A percentile compares a stretch with the other conserved stretches of the same genome.
Evolutionary conservation across 805 yeast species (phyloP).

Genomic region (Scheffersomyces lignosus): DNA sequence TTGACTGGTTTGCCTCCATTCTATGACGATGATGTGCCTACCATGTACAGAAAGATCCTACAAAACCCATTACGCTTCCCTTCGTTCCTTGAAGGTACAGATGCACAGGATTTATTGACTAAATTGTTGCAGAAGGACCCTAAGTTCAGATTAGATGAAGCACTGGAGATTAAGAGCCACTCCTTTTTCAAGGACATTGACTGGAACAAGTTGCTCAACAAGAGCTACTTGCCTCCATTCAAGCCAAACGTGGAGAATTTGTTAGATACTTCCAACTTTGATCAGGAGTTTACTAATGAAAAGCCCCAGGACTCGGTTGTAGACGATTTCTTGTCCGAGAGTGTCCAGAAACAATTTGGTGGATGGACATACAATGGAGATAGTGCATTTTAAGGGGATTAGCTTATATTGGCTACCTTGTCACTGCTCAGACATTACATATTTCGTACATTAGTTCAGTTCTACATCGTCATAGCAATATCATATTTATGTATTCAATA

Average conservation of each 20-base stretch:
- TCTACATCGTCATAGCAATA: too few relatives aligned
- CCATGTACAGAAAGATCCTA: slow-evolving; percentile 91
- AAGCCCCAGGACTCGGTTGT: slow-evolving; percentile 95
- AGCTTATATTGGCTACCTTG: not conserved
- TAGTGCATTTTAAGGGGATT: slow-evolving; percentile 19
- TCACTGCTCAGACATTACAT: not conserved
- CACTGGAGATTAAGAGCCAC: slow-evolving; percentile 80
- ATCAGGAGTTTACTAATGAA: slow-evolving; percentile 87
- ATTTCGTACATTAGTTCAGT: too few relatives aligned
- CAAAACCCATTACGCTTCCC: slow-evolving; percentile 91
- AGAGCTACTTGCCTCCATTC: slow-evolving; percentile 93
- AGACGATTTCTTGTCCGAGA: slow-evolving; percentile 85
- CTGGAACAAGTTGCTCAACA: slow-evolving; percentile 79
- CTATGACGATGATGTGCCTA: slow-evolving; percentile 89
- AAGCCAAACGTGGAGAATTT: slow-evolving; percentile 87
- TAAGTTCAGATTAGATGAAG: slow-evolving; percentile 72
- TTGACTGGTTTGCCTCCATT: slow-evolving; percentile 96
- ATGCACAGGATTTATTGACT: slow-evolving; percentile 77
- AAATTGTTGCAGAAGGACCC: slow-evolving; percentile 87
- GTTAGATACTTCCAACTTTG: slow-evolving; percentile 90
- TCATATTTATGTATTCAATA: too few relatives aligned
- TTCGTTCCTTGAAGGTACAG: slow-evolving; percentile 71
- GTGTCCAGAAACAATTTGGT: slow-evolving; percentile 97
- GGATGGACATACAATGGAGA: slow-evolving; percentile 97
- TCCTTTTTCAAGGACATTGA: slow-evolving; percentile 86